Evolutionary conservation across 208 protist genomes (phyloP).

Genomic region (Wallacemonas sp.): DNA sequence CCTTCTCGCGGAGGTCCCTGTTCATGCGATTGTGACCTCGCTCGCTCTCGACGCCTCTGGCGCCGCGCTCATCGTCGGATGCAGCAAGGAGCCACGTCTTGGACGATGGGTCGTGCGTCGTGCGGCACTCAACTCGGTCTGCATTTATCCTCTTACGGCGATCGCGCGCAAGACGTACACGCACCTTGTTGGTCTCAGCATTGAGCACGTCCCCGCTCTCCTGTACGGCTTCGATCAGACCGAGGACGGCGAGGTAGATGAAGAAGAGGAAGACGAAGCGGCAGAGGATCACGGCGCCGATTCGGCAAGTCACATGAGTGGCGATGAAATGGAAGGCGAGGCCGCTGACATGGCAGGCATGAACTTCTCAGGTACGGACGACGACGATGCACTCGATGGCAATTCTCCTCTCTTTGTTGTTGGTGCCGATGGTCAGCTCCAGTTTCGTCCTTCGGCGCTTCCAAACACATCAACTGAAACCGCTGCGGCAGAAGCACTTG

Average conservation of each 20-base stretch:
- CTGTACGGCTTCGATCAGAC: slow-evolving; percentile 61
- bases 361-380: slow-evolving; percentile 1
- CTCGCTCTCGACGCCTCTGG: slow-evolving; percentile 63
- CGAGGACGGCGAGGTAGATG: slow-evolving; percentile 27
- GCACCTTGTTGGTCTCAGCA: slow-evolving; percentile 22
- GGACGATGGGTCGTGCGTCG: slow-evolving; percentile 84
- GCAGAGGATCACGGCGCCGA: slow-evolving; percentile 15
- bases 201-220: slow-evolving; percentile 78
- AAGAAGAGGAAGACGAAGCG: slow-evolving; percentile 7
- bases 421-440: slow-evolving; percentile 47
- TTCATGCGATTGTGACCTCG: slow-evolving; percentile 72
- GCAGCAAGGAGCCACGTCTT: slow-evolving; percentile 78
- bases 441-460: slow-evolving; percentile 18
- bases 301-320: background rate
- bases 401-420: slow-evolving; percentile 36
- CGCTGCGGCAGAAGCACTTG: background rate
- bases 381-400: slow-evolving; percentile 16
- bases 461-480: background rate
- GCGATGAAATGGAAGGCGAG: slow-evolving; percentile 14
- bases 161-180: slow-evolving; percentile 13
- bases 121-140: slow-evolving; percentile 71
- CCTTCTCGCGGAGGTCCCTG: slow-evolving; percentile 61
- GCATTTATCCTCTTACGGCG: slow-evolving; percentile 74
- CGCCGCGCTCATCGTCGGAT: slow-evolving; percentile 52
- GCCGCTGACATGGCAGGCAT: slow-evolving; percentile 11